A percentile compares a stretch with the other conserved stretches of the same genome.
phyloP scores from a whole-genome alignment of 176 grass and related monocot genomes.

The Stipa capillata region DNA sequence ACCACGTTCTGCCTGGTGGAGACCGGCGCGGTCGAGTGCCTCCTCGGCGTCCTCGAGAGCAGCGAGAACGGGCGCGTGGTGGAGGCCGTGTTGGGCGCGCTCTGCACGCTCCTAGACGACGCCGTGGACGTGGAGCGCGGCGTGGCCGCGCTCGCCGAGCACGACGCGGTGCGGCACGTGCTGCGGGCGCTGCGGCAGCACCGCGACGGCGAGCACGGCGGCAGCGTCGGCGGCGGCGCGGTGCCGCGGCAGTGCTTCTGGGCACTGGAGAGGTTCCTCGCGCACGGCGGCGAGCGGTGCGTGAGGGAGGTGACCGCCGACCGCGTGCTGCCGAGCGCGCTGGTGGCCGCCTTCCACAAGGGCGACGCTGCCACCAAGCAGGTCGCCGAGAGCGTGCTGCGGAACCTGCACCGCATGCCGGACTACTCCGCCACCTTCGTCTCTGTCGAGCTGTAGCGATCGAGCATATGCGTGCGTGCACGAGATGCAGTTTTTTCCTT shows the following conservation, averaged over 20 bases:
- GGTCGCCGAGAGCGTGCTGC: slow-evolving; percentile 73
- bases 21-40: slow-evolving; percentile 53
- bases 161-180: slow-evolving; percentile 40
- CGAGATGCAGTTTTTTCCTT: no score
- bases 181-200: slow-evolving; percentile 57
- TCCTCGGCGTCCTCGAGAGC: slow-evolving; percentile 55
- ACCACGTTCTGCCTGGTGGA: slow-evolving; percentile 76
- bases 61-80: slow-evolving; percentile 44
- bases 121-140: slow-evolving; percentile 53
- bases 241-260: slow-evolving; percentile 63
- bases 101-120: slow-evolving; percentile 78
- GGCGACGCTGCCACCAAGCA: slow-evolving; percentile 58
- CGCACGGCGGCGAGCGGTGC: slow-evolving; percentile 45
- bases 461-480: no score
- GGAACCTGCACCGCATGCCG: slow-evolving; percentile 55
- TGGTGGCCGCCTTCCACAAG: slow-evolving; percentile 65
- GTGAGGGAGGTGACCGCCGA: slow-evolving; percentile 47
- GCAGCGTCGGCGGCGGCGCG: neutral
- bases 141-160: slow-evolving; percentile 46
- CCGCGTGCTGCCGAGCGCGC: slow-evolving; percentile 45
- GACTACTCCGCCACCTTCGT: slow-evolving; percentile 47
- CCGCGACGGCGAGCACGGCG: slow-evolving; percentile 6
- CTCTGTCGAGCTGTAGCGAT: slow-evolving; percentile 32
- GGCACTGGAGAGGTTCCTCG: slow-evolving; percentile 68
- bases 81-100: slow-evolving; percentile 50